A percentile compares a stretch with the other conserved stretches of the same genome.
Evolutionary conservation across 208 protist species (phyloP).

Genomic region (Trypanosoma theileri): DNA sequence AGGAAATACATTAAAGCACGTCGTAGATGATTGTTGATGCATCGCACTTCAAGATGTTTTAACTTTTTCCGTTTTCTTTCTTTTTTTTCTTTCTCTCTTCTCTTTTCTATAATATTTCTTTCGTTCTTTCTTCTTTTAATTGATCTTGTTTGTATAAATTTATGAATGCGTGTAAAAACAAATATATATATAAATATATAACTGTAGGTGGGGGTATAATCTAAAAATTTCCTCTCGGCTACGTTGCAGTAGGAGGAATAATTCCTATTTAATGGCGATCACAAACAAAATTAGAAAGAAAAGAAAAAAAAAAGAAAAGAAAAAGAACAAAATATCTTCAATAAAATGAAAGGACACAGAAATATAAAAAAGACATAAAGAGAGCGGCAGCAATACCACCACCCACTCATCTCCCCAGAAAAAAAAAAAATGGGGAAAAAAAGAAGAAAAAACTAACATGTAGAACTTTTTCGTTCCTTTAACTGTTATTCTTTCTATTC

Average conservation of each 20-base stretch:
- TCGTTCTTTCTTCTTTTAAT: conserved; percentile 5
- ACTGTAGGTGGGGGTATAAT: not conserved
- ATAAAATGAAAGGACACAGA: too few species aligned
- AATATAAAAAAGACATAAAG: too few species aligned
- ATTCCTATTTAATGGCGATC: too few species aligned
- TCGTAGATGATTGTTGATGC: not conserved
- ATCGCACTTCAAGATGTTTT: conserved; percentile 7
- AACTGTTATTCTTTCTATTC: not conserved
- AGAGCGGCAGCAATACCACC: too few species aligned
- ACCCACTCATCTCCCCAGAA: too few species aligned
- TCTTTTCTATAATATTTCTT: not conserved
- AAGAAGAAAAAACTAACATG: not conserved
- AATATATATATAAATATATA: not conserved
- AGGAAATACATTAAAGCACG: conserved; percentile 18
- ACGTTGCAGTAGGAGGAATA: too few species aligned
- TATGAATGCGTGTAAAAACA: not conserved
- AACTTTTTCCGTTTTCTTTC: conserved; percentile 1
- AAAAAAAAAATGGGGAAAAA: not conserved
- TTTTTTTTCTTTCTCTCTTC: not conserved
- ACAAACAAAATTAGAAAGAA: too few species aligned
- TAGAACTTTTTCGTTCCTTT: not conserved
- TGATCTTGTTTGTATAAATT: not conserved
- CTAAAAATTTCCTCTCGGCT: too few species aligned
- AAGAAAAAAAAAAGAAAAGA: too few species aligned
- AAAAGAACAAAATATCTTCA: too few species aligned